Evolutionary conservation across 805 yeast genomes (phyloP), one percentile per base, ranked within the genome.

Genomic region (Nakazawaea laoshanensis): DNA sequence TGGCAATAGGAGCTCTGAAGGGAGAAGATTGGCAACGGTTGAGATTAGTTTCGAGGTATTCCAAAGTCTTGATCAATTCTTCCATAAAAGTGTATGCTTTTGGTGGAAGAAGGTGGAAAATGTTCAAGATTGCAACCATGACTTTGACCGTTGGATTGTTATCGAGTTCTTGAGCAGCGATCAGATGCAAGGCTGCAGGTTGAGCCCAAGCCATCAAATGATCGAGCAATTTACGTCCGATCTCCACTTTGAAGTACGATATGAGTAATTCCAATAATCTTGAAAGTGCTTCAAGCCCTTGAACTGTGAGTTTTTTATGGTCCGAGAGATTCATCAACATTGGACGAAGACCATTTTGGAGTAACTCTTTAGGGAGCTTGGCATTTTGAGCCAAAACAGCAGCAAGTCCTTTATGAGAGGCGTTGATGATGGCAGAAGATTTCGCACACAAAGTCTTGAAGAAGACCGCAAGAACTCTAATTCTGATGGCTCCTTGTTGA

Each of bases 171-270:
- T 79, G 85, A 4, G 79, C 77, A 1, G 96, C 78, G 27, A 84
- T 70, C 41, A 77, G 74, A 36, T 86, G 76, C 24, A 94, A 55
- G 1, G 83, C 72, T 19, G 73, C 71, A 3, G 92, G 85, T 46
- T 84, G 88, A 1, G 96, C 94, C 95, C 96, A 88, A 0, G 96
- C 95, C 71, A 79, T 81, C 42, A 92, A 63, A 55, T 92, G 98
- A 49, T 92, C 97, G 20, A 94, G 66, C 32, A 92, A 59, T 47
- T 92, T 92, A 31, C 87, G 71, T 20, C 99, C 99, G 43, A 92
- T 89, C 53, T 92, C 99, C 13, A 94, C 96, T 52, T 94, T 82
- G 65, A 92, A 92, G 48, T 92, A 89, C 3, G 94, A 85, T 22
- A 89, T 87, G 43, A 92, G 62, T 15, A 94, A 62, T 48, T 89